Percentiles rank a stretch among this genome's conserved stretches.
phyloP scores from a whole-genome alignment of 768 basidiomycete species.

The Phanerochaete carnosa region DNA sequence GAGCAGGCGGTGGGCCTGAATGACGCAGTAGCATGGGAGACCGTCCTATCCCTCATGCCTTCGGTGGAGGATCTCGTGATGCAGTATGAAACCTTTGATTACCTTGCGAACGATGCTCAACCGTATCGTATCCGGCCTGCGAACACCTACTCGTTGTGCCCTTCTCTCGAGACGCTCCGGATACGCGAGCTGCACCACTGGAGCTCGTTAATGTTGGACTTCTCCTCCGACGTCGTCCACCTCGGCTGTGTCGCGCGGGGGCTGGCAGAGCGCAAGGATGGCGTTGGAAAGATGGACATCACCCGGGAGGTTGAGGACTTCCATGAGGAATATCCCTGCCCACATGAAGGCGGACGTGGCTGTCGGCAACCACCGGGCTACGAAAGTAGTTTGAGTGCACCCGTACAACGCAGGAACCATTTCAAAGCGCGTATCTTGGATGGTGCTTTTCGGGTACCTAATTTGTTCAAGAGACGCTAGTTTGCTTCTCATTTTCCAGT shows the following conservation, averaged over 20 bases:
- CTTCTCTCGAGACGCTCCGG: not conserved
- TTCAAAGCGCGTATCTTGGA: too few species aligned
- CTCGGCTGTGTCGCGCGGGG: not conserved
- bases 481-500: too few species aligned
- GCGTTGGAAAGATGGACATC: too few species aligned
- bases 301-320: too few species aligned
- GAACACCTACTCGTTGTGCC: not conserved
- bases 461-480: too few species aligned
- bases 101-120: not conserved
- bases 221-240: not conserved
- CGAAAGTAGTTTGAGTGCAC: too few species aligned
- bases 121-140: not conserved
- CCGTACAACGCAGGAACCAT: too few species aligned
- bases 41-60: not conserved
- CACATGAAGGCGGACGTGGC: too few species aligned
- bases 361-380: too few species aligned
- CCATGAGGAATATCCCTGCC: too few species aligned
- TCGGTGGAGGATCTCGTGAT: not conserved
- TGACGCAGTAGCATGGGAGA: not conserved
- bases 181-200: not conserved
- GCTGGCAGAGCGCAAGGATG: not conserved
- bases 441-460: too few species aligned
- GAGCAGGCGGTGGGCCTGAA: not conserved
- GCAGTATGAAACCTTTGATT: not conserved
- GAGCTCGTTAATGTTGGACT: not conserved